Evolutionary conservation across 768 basidiomycete species (phyloP), one percentile per base, ranked within the genome.

Genomic region (Candolleomyces eurysporus): DNA sequence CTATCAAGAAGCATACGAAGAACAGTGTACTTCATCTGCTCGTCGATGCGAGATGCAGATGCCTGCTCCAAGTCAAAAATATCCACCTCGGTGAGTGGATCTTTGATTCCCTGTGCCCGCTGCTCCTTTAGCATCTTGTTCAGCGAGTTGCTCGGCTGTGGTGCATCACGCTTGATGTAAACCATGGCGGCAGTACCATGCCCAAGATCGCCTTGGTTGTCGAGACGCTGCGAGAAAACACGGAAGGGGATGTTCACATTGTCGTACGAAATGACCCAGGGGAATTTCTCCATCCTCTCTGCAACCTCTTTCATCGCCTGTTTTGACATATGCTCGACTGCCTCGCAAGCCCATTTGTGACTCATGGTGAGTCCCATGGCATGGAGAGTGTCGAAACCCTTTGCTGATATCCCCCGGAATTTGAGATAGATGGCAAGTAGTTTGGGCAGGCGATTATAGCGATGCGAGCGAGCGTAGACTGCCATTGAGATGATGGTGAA

Each of bases 351-450:
- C 76, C 77, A 78, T 53, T 73, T 74, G 61, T 77, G 74, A 57
- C 75, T 77, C 78, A 79, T 78, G 0, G 72, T 73, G 22, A 81
- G 60, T 2, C 69, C 74, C 26, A 77, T 60, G 9, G 73, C 69
- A 65, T 75, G 73, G 0, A 80, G 64, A 0, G 74, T 72, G 57
- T 80, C 76, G 57, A 78, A 74, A 0, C 66, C 75, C 48, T 74
- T 73, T 2, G 79, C 75, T 43, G 74, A 70, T 1, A 76, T 50
- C 0, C 78, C 78, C 48, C 72, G 68, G 31, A 73, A 71, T 57
- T 78, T 74, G 19, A 80, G 67, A 61, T 78, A 80, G 1, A 75
- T 63, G 0, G 76, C 67, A 2, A 73, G 61, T 4, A 77, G 56
- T 62, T 79, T 78, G 22, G 71, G 67, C 5, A 75, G 57, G 2